phyloP scores from a whole-genome alignment of 1,284 basidiomycete genomes.

The Farysia itapuensis region DNA sequence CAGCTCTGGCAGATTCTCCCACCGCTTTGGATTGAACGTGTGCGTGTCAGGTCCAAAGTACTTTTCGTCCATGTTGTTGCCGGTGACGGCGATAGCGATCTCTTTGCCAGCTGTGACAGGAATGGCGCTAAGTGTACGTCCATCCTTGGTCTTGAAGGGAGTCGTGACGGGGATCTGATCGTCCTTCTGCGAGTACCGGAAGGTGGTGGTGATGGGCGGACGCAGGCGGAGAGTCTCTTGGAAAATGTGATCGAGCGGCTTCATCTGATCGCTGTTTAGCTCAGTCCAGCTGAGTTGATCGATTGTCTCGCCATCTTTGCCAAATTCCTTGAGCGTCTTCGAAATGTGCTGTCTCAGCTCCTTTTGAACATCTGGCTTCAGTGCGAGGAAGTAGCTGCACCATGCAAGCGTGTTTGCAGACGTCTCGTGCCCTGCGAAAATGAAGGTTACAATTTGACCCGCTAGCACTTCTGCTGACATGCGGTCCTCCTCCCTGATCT shows the following conservation, averaged over 20 bases:
- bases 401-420: conserved; percentile 45
- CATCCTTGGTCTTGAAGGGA: conserved; percentile 37
- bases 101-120: conserved; percentile 27
- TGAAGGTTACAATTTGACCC: conserved; percentile 50
- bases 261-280: conserved; percentile 37
- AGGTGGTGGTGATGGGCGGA: conserved; percentile 43
- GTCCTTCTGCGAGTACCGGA: conserved; percentile 37
- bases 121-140: conserved; percentile 41
- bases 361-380: conserved; percentile 34
- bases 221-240: conserved; percentile 50
- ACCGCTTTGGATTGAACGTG: conserved; percentile 48
- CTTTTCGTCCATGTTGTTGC: conserved; percentile 24
- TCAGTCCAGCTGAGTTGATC: conserved; percentile 36
- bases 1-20: conserved; percentile 35
- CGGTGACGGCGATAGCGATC: conserved; percentile 34
- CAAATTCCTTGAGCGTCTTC: conserved; percentile 5
- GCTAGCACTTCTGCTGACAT: conserved; percentile 39
- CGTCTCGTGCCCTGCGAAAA: conserved; percentile 58
- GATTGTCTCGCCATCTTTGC: conserved; percentile 31
- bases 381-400: conserved; percentile 45
- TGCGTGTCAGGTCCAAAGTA: conserved; percentile 50
- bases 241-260: conserved; percentile 44
- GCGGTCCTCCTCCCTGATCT: conserved; percentile 22
- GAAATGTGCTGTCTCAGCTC: conserved; percentile 38
- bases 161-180: conserved; percentile 50